Conservation (phyloP, 2,329 filamentous ascomycete genomes). For the Venturia nashicola region DNA sequence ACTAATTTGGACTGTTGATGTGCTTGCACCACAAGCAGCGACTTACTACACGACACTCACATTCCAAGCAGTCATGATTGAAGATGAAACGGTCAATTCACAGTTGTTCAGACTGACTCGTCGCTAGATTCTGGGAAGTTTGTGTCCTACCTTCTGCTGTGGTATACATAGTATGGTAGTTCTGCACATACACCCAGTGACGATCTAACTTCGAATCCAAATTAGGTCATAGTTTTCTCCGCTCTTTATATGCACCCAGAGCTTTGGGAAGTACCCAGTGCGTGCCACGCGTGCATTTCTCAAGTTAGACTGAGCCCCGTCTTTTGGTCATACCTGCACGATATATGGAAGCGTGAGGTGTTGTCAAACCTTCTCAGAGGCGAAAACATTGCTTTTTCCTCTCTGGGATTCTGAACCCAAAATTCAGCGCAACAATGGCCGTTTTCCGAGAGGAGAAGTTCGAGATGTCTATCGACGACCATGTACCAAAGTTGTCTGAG, state of each 20-base stretch:
- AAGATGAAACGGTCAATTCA: not conserved
- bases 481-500: not conserved
- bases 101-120: not conserved
- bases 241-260: not conserved
- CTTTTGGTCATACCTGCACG: not conserved
- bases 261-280: not conserved
- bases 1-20: not conserved
- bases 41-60: not conserved
- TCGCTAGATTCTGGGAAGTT: not conserved
- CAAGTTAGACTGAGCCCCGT: no score
- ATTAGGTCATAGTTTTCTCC: not conserved
- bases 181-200: not conserved
- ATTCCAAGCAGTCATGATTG: not conserved
- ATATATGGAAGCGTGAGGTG: not conserved
- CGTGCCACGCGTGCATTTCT: no score
- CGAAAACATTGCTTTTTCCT: not conserved
- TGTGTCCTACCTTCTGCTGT: not conserved
- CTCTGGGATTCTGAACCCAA: not conserved
- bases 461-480: not conserved
- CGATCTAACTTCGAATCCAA: not conserved
- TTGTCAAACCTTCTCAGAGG: no score
- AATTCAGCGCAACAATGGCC: not conserved
- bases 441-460: not conserved
- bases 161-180: no score
- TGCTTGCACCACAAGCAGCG: not conserved